These are phyloP conservation scores for Aspergillus sp. DNA, from an alignment of 2,329 filamentous ascomycete genomes.

Conservation along the genomic window DNA sequence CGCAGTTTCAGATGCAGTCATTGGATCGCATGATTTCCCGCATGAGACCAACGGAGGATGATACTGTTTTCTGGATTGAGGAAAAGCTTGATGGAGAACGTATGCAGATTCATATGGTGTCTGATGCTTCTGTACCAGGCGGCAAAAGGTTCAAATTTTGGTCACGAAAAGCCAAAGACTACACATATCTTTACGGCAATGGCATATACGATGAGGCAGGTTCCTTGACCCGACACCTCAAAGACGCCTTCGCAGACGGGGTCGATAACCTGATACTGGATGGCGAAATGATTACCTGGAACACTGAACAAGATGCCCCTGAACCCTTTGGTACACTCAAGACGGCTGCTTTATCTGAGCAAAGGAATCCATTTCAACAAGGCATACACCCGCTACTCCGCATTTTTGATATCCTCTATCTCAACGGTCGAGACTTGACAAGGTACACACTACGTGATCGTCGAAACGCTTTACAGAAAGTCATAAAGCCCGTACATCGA, in stretches of 20 bases:
- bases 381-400: conserved; percentile 75
- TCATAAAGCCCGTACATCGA: conserved; percentile 68
- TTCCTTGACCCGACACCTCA: conserved; percentile 76
- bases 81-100: conserved; percentile 96
- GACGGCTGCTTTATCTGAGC: conserved; percentile 78
- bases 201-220: conserved; percentile 72
- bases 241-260: conserved; percentile 70
- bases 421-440: conserved; percentile 79
- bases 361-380: conserved; percentile 66
- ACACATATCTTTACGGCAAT: conserved; percentile 88
- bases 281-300: conserved; percentile 99
- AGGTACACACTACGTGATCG: conserved; percentile 81
- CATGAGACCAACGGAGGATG: conserved; percentile 65
- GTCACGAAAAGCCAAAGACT: conserved; percentile 95
- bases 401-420: conserved; percentile 86
- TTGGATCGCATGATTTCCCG: conserved; percentile 76
- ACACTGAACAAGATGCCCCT: conserved; percentile 78
- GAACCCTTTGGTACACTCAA: conserved; percentile 92
- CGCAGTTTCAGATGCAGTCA: conserved; percentile 82
- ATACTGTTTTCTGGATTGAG: conserved; percentile 89
- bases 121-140: conserved; percentile 66
- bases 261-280: conserved; percentile 89
- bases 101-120: conserved; percentile 91
- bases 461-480: conserved; percentile 68
- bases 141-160: conserved; percentile 80